These are phyloP conservation scores for Immersiporthe knoxdaviesiana DNA, from an alignment of 2,329 filamentous ascomycete species.

Conservation along the genomic window DNA sequence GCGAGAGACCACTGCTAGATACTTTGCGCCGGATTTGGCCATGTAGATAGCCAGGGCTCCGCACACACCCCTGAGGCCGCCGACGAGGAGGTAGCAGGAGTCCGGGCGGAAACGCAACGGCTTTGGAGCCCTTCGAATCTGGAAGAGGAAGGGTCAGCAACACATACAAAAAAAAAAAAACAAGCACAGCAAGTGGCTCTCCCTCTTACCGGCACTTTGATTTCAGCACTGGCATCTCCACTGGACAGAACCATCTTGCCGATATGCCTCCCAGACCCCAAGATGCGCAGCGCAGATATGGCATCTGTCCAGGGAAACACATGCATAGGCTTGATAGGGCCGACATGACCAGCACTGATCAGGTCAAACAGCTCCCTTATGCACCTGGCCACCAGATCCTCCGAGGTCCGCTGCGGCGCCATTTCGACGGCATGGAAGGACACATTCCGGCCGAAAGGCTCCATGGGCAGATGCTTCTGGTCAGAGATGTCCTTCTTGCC, in stretches of 20 bases:
- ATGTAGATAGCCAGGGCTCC: constrained; percentile 40
- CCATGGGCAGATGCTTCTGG: constrained; percentile 32
- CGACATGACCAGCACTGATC: constrained; percentile 33
- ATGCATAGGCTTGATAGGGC: constrained; percentile 36
- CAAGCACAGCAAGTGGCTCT: background rate
- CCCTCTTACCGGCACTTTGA: constrained; percentile 32
- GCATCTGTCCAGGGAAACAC: constrained; percentile 36
- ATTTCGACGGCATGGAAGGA: constrained; percentile 33
- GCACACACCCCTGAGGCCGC: constrained; percentile 43
- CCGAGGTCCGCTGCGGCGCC: background rate
- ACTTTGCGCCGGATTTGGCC: constrained; percentile 38
- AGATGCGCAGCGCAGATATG: constrained; percentile 37
- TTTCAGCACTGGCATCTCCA: constrained; percentile 24
- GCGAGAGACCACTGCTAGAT: constrained; percentile 38
- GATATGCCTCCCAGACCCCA: constrained; percentile 40
- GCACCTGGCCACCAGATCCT: constrained; percentile 14
- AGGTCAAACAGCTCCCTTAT: constrained; percentile 30
- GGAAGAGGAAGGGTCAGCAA: background rate
- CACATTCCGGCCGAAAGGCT: constrained; percentile 31
- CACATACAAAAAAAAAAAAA: background rate
- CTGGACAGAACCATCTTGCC: constrained; percentile 44
- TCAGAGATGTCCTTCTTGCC: constrained; percentile 24
- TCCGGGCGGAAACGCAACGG: constrained; percentile 32
- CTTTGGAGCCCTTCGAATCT: constrained; percentile 29
- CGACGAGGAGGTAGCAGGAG: constrained; percentile 42